Conservation (phyloP, 2,329 filamentous ascomycete genomes). For the Fonsecaea multimorphosa region DNA sequence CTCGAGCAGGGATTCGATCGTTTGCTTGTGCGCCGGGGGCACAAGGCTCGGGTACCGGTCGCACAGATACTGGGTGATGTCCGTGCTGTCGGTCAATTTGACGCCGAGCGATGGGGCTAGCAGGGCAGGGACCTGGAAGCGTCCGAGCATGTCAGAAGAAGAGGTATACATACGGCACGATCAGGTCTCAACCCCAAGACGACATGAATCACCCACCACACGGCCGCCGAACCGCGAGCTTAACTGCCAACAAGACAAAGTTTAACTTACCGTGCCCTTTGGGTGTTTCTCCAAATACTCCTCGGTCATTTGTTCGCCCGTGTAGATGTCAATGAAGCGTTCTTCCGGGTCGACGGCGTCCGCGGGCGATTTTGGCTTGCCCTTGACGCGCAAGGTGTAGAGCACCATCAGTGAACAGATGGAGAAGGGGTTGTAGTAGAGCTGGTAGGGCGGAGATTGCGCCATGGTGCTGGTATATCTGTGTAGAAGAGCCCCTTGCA, state of each 20-base stretch:
- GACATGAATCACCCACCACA: too few species aligned
- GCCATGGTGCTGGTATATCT: background rate
- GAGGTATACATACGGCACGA: too few species aligned
- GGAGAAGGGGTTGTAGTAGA: slow-evolving; percentile 30
- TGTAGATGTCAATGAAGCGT: slow-evolving; percentile 24
- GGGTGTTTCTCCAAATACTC: slow-evolving; percentile 22
- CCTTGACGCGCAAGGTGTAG: slow-evolving; percentile 17
- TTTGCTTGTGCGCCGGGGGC: slow-evolving; percentile 7
- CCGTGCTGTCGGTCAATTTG: slow-evolving; percentile 21
- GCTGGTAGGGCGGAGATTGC: slow-evolving; percentile 8
- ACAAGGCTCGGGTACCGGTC: slow-evolving; percentile 18
- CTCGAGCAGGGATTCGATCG: slow-evolving; percentile 16
- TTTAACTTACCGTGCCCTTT: slow-evolving; percentile 18
- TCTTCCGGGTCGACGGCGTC: slow-evolving; percentile 15
- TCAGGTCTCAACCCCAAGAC: too few species aligned
- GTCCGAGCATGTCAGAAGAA: background rate
- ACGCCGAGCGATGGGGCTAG: background rate
- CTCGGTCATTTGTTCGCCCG: slow-evolving; percentile 22
- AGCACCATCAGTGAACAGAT: slow-evolving; percentile 23
- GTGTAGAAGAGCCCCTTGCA: too few species aligned
- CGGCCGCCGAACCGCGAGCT: too few species aligned
- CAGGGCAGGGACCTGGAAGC: slow-evolving; percentile 11
- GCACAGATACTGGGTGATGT: slow-evolving; percentile 20
- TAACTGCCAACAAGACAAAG: too few species aligned
- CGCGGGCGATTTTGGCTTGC: slow-evolving; percentile 10